Conservation (phyloP, 2,329 filamentous ascomycete genomes). For the Acephala macrosclerotiorum region DNA sequence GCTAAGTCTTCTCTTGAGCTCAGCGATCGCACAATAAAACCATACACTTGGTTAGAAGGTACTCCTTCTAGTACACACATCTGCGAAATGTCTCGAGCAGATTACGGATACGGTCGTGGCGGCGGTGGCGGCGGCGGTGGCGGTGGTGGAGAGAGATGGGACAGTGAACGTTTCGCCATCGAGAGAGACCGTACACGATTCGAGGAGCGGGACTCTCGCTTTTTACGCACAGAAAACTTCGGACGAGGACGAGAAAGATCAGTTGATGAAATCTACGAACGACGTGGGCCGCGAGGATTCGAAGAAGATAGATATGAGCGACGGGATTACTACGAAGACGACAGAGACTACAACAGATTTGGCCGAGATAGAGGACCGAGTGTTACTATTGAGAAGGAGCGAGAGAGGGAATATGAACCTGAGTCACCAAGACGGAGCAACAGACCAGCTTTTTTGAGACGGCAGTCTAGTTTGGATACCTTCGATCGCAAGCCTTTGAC, state of each 20-base stretch:
- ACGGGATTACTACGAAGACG: slow-evolving; percentile 53
- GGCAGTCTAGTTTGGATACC: slow-evolving; percentile 89
- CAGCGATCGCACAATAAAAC: not conserved
- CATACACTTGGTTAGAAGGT: not conserved
- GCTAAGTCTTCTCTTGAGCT: not conserved
- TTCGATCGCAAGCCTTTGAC: slow-evolving; percentile 78
- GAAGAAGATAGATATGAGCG: slow-evolving; percentile 47
- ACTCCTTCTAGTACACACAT: not conserved
- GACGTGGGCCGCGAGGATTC: slow-evolving; percentile 45
- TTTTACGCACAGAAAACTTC: slow-evolving; percentile 43
- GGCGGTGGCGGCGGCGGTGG: slow-evolving; percentile 28
- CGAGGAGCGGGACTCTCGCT: slow-evolving; percentile 59
- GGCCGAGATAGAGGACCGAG: slow-evolving; percentile 55
- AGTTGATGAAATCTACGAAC: slow-evolving; percentile 57
- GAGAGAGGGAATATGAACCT: slow-evolving; percentile 37
- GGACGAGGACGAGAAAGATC: slow-evolving; percentile 54
- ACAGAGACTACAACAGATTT: slow-evolving; percentile 47
- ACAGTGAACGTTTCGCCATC: slow-evolving; percentile 59
- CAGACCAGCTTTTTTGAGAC: slow-evolving; percentile 74
- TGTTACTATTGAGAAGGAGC: slow-evolving; percentile 41
- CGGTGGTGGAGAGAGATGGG: slow-evolving; percentile 53
- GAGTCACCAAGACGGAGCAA: slow-evolving; percentile 45
- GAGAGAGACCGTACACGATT: slow-evolving; percentile 56
- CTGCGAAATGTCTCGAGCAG: slow-evolving; percentile 6
- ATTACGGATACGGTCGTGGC: slow-evolving; percentile 31